Conservation (phyloP, 495 filamentous ascomycete species). For the Glonium stellatum region DNA sequence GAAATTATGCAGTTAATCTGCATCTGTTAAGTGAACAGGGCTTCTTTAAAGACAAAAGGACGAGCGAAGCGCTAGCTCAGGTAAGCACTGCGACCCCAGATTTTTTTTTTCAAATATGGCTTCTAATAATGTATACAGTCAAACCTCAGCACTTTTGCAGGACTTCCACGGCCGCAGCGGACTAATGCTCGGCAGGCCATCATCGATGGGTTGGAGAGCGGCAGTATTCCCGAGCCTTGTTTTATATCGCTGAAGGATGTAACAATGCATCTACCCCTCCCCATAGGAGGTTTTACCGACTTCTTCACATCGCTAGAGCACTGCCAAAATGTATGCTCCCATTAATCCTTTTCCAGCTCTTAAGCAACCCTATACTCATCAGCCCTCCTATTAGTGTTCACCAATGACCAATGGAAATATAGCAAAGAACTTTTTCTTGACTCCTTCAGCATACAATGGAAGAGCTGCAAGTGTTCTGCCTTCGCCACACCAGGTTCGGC, state of each 20-base stretch:
- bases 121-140: slow-evolving; percentile 5
- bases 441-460: slow-evolving; percentile 28
- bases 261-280: slow-evolving; percentile 26
- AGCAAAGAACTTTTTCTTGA: slow-evolving; percentile 26
- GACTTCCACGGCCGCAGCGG: slow-evolving; percentile 17
- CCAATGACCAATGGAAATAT: slow-evolving; percentile 18
- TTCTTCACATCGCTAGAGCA: slow-evolving; percentile 37
- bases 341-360: neutral
- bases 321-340: slow-evolving; percentile 19
- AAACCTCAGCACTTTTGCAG: slow-evolving; percentile 29
- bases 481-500: slow-evolving; percentile 15
- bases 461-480: slow-evolving; percentile 24
- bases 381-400: slow-evolving; percentile 12
- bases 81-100: neutral
- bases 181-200: slow-evolving; percentile 19
- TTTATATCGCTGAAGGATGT: slow-evolving; percentile 22
- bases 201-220: slow-evolving; percentile 10
- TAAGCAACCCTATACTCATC: neutral
- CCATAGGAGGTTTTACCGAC: slow-evolving; percentile 27
- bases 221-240: slow-evolving; percentile 11
- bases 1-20: slow-evolving; percentile 26
- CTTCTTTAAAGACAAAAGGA: too few species aligned
- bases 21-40: slow-evolving; percentile 1
- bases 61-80: neutral
- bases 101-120: neutral